Evolutionary conservation across 2,329 filamentous ascomycete genomes (phyloP).

Genomic region (Penicillium olsonii): DNA sequence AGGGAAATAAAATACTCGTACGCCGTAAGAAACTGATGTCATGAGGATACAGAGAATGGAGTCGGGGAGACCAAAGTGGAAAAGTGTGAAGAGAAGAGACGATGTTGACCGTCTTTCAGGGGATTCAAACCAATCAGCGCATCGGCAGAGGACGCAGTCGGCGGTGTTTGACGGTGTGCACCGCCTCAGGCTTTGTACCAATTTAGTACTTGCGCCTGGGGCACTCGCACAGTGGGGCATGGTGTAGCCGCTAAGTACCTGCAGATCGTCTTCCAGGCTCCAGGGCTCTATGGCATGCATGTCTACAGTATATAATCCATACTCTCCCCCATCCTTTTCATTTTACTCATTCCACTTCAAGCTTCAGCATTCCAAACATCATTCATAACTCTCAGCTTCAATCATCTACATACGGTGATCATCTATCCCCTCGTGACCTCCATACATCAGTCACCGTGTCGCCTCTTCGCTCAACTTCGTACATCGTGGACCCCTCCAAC

Average conservation of each 20-base stretch:
- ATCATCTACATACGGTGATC: constrained; percentile 12
- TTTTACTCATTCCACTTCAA: neutral
- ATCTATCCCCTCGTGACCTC: constrained; percentile 16
- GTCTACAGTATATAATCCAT: constrained; percentile 10
- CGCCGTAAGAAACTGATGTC: neutral
- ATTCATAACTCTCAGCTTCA: neutral
- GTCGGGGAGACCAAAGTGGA: constrained; percentile 4
- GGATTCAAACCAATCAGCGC: constrained; percentile 13
- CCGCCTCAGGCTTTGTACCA: constrained; percentile 9
- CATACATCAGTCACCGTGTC: constrained; percentile 33
- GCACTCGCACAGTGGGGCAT: neutral
- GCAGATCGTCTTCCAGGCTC: constrained; percentile 17
- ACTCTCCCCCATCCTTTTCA: neutral
- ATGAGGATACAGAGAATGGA: neutral
- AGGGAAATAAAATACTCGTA: constrained; percentile 5
- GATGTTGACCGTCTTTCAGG: constrained; percentile 2
- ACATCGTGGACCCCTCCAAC: constrained; percentile 22
- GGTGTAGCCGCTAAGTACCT: constrained; percentile 10
- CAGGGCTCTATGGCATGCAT: constrained; percentile 8
- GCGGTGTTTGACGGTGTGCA: constrained; percentile 18
- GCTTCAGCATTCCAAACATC: neutral
- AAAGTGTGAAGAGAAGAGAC: neutral
- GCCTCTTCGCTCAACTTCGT: constrained; percentile 26
- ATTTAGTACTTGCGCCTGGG: neutral
- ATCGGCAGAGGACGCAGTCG: neutral